These are phyloP conservation scores for Arabis alpina DNA, from an alignment of 345 rosid genomes.

Conservation along the genomic window DNA sequence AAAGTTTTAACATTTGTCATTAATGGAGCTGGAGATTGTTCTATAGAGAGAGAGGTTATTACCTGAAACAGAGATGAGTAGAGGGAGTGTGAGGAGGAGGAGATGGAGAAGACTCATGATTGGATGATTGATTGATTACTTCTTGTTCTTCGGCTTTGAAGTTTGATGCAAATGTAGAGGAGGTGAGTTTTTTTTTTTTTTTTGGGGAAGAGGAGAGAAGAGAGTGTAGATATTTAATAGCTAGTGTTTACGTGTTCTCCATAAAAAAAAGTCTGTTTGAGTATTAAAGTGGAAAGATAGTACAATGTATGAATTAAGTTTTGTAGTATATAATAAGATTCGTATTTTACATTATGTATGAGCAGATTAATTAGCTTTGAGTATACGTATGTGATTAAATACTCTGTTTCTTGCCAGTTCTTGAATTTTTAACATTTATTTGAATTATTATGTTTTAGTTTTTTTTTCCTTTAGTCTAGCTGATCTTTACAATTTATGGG, in stretches of 20 bases:
- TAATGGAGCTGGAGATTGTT: not conserved
- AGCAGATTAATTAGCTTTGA: not conserved
- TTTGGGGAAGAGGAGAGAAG: constrained; percentile 22
- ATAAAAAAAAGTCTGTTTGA: not conserved
- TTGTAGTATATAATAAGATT: too few relatives aligned
- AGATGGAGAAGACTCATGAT: constrained; percentile 43
- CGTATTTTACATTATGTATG: not conserved
- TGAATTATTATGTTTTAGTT: not conserved
- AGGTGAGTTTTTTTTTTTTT: not conserved
- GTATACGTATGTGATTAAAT: not conserved
- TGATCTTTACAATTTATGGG: not conserved
- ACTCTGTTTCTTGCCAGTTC: constrained; percentile 15
- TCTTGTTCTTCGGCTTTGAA: constrained; percentile 20
- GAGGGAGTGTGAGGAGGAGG: constrained; percentile 39
- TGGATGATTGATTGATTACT: not conserved
- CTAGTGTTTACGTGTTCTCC: constrained; percentile 30
- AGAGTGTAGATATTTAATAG: constrained; percentile 32
- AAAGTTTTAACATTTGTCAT: constrained; percentile 1
- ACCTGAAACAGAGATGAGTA: constrained; percentile 49
- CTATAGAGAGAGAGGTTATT: not conserved
- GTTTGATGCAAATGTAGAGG: constrained; percentile 13
- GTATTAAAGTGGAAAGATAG: not conserved
- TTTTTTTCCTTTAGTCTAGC: not conserved
- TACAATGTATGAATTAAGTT: too few relatives aligned
- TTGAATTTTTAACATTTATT: not conserved